Base-by-base conservation (phyloP, 345 rosid genomes). In the Hypericum androsaemum region DNA sequence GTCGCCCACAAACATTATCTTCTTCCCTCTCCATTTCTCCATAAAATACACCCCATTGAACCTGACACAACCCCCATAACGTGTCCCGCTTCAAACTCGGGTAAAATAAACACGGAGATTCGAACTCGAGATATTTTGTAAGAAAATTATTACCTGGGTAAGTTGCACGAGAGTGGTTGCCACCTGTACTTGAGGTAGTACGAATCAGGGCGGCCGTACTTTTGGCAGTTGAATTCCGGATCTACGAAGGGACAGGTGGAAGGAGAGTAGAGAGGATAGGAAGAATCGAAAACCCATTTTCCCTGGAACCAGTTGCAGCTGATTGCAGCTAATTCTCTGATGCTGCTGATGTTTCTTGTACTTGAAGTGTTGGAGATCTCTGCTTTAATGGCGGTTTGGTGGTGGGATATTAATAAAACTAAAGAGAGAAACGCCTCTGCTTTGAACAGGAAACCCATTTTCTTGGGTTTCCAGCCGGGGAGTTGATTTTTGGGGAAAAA, bases 1-100 rank as follows among this genome's bases (percentile, higher is more conserved):
- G 74, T 89, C 97, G 5, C 97, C 97, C 42, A 89, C 97, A 56
- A 89, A 89, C 97, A 89, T 89, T 36, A 89, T 83, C 81, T 79
- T 83, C 73, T 89, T 89, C 68, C 97, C 97, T 55, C 86, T 77
- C 86, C 82, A 81, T 70, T 69, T 84, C 71, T 76, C 72, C 73
- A 90, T 54, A 66, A 90, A 84, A 69, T 65, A 65, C 61, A 68
- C 5, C 61, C 95, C 98, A 71, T 81, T 81, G 62, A 90, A 90
- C 83, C 98, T 89, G 80, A 50, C n/a, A 50, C 37, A 41, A 13
- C 6, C 3, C 10, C 12, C 12, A 16, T 36, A 5, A 22, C 32
- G 32, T 1, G 32, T 22, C 32, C 32, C 32, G 4, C 32, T 22
- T 22, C 32, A 22, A 22, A 22, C 32, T 22, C 32, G 32, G n/a